phyloP scores from a whole-genome alignment of 192 early-diverging fungal species.

The Funneliformis mosseae region DNA sequence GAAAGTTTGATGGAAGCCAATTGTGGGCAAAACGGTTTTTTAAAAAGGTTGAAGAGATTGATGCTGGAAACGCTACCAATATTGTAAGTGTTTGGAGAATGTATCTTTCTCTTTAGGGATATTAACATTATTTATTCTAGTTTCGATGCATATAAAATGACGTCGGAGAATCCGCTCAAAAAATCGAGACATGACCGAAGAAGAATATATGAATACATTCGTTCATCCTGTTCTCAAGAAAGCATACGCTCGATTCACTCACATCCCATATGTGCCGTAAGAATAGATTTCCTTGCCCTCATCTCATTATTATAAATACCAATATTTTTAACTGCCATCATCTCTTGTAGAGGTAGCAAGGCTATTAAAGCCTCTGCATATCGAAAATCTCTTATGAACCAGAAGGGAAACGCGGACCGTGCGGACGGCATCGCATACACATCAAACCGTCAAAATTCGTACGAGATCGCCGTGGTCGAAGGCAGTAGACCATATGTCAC shows the following conservation, averaged over 20 bases:
- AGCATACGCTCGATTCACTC: neutral
- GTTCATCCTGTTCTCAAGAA: slow-evolving; percentile 29
- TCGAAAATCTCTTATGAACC: slow-evolving; percentile 8
- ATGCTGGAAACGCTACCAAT: slow-evolving; percentile 29
- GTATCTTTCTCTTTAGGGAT: neutral
- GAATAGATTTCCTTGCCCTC: slow-evolving; percentile 7
- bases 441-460: no score
- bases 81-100: slow-evolving; percentile 20
- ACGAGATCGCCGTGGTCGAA: no score
- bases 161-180: slow-evolving; percentile 20
- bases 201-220: slow-evolving; percentile 26
- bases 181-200: slow-evolving; percentile 16
- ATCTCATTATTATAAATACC: neutral
- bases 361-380: slow-evolving; percentile 12
- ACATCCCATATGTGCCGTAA: slow-evolving; percentile 22
- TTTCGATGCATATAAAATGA: slow-evolving; percentile 18
- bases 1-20: slow-evolving; percentile 11
- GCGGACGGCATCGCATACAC: no score
- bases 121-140: slow-evolving; percentile 20
- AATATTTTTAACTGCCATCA: neutral
- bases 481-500: slow-evolving; percentile 14
- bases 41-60: slow-evolving; percentile 19
- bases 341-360: slow-evolving; percentile 15
- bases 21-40: no score
- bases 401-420: slow-evolving; percentile 14